Evolutionary conservation across 345 rosid species (phyloP).

Genomic region (Ailanthus altissimus): DNA sequence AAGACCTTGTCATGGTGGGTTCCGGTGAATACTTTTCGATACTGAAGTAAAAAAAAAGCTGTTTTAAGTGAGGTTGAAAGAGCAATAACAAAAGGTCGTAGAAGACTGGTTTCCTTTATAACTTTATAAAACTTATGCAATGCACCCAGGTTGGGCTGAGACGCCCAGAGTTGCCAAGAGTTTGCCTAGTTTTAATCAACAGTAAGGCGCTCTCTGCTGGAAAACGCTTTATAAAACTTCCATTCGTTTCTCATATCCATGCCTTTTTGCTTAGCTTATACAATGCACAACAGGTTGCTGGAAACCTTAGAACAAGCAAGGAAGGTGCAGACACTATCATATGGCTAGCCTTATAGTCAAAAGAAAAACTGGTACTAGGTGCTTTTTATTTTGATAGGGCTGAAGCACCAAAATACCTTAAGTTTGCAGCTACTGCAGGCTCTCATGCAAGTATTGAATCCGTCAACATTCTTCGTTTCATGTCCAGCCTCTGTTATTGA

Average conservation of each 20-base stretch:
- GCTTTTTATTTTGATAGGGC: conserved; percentile 87
- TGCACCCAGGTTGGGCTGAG: conserved; percentile 97
- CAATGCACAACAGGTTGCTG: conserved; percentile 52
- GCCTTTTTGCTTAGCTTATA: not conserved
- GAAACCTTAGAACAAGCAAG: conserved; percentile 76
- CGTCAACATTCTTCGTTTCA: conserved; percentile 48
- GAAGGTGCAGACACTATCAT: conserved; percentile 86
- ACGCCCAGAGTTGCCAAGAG: conserved; percentile 83
- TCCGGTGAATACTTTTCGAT: too few species aligned
- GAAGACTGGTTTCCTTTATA: too few species aligned
- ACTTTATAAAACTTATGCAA: too few species aligned
- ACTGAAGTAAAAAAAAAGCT: too few species aligned
- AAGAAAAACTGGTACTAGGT: conserved; percentile 69
- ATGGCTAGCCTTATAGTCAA: conserved; percentile 85
- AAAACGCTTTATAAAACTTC: not conserved
- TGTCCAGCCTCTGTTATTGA: conserved; percentile 38
- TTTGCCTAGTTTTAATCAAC: conserved; percentile 56
- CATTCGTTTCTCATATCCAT: not conserved
- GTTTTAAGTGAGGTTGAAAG: too few species aligned
- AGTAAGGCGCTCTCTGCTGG: conserved; percentile 31
- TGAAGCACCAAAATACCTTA: conserved; percentile 75
- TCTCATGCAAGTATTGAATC: conserved; percentile 56
- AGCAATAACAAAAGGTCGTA: too few species aligned
- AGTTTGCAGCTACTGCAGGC: conserved; percentile 58
- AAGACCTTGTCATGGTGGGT: too few species aligned